Evolutionary conservation across 768 basidiomycete genomes (phyloP).

Genomic region (Lepiota venenata): DNA sequence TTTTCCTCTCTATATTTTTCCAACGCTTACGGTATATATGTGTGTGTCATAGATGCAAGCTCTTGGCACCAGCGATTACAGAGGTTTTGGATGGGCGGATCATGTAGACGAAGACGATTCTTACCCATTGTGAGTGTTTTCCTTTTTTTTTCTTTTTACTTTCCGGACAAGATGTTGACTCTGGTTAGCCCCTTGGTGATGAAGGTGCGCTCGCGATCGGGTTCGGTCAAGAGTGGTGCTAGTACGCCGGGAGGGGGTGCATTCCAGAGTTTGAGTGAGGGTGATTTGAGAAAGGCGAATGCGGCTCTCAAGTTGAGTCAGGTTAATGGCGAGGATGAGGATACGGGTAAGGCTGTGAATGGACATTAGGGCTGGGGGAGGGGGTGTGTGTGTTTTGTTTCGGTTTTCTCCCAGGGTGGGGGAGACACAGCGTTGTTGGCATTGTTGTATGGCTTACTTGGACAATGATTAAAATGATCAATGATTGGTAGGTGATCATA

Average conservation of each 20-base stretch:
- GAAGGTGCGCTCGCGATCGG: constrained; percentile 83
- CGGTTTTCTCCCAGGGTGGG: no score
- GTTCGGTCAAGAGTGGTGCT: constrained; percentile 63
- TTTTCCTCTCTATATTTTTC: constrained; percentile 6
- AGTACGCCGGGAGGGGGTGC: constrained; percentile 88
- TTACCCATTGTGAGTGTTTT: constrained; percentile 82
- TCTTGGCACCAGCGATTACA: constrained; percentile 84
- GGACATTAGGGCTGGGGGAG: neutral
- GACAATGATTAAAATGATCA: no score
- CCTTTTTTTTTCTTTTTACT: constrained; percentile 11
- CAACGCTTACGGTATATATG: neutral
- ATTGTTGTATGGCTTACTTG: no score
- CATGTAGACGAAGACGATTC: constrained; percentile 87
- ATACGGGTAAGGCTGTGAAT: neutral
- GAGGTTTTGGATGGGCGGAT: constrained; percentile 61
- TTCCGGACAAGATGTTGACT: constrained; percentile 6
- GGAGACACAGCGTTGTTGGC: no score
- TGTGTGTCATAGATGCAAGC: constrained; percentile 64
- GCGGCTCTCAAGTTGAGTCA: constrained; percentile 66
- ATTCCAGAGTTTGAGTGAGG: constrained; percentile 80
- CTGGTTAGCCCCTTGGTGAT: constrained; percentile 78
- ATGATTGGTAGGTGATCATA: no score
- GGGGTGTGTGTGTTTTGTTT: no score
- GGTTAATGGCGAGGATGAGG: constrained; percentile 23
- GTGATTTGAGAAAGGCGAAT: constrained; percentile 84